Base-by-base conservation (phyloP, 495 filamentous ascomycete species). In the Geopyxis carbonaria region DNA sequence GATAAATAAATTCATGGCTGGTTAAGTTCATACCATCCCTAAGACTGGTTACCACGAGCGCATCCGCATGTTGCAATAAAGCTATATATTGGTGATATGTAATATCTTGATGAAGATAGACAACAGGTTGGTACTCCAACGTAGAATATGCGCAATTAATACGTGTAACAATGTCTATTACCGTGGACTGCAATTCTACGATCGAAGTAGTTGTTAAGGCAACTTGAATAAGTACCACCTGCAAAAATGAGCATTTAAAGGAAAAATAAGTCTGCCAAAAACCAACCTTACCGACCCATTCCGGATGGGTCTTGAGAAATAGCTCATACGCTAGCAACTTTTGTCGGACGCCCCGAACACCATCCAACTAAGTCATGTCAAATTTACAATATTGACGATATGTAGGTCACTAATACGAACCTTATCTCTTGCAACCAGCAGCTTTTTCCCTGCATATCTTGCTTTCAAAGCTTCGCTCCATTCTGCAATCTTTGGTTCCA, bases 1-100 rank as follows among this genome's bases (percentile, higher is more conserved):
- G 93, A 46, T 79, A 84, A 21, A 93, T 69, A 53, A 80, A 94
- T 59, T 94, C 86, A 52, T 93, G 86, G 31, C 75, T 79, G 5
- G 86, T 91, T 25, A 94, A 60, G 50, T 93, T 93, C 86, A 93
- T 94, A 29, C 86, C 86, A 53, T 93, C 86, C 34, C 86, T 80
- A 38, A 93, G 71, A 56, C 79, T 85, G 4, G 86, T 84, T 53
- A 94, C 85, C 71, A 92, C 86, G 22, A 94, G 64, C 15, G 76
- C 80, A 59, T 93, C 84, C 2, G 86, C 86, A 18, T 89, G 76
- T 13, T 78, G 79, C 29, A 93, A 68, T 13, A 94, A 65, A 5
- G 85, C 86, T 5, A 94, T 71, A 45, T 93, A 94, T 46, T 93
- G 84, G 0, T 78, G 61, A 50, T 89, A 92, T 23, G 76, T 75